phyloP scores from a whole-genome alignment of 495 filamentous ascomycete genomes.

The Talaromyces nanjingensis region DNA sequence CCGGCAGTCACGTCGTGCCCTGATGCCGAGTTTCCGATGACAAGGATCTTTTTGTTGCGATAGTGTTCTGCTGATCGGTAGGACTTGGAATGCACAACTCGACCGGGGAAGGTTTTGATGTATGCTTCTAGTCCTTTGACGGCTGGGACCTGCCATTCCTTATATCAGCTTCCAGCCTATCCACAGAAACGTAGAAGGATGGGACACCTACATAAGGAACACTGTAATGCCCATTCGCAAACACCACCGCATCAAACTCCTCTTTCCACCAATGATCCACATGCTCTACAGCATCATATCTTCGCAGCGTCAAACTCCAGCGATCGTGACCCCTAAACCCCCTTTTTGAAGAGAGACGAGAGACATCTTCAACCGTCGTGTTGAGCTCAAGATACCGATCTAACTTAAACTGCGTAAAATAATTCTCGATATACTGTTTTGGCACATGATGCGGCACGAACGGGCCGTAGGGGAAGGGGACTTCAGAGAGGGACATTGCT shows the following conservation, averaged over 20 bases:
- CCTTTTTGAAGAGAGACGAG: slow-evolving; percentile 14
- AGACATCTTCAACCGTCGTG: slow-evolving; percentile 43
- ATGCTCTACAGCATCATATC: slow-evolving; percentile 27
- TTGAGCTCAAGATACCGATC: slow-evolving; percentile 33
- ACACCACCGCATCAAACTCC: slow-evolving; percentile 39
- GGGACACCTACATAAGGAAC: slow-evolving; percentile 34
- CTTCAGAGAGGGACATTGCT: slow-evolving; percentile 44
- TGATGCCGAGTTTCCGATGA: slow-evolving; percentile 46
- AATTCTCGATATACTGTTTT: slow-evolving; percentile 40
- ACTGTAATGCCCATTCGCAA: slow-evolving; percentile 46
- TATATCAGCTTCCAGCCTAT: too few species aligned
- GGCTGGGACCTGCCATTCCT: slow-evolving; percentile 36
- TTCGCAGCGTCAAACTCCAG: slow-evolving; percentile 40
- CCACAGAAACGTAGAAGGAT: background rate
- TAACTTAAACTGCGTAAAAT: slow-evolving; percentile 34
- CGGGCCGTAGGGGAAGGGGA: slow-evolving; percentile 41
- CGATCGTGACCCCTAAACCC: slow-evolving; percentile 12
- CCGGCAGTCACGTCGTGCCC: slow-evolving; percentile 39
- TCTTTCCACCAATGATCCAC: slow-evolving; percentile 45
- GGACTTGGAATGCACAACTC: slow-evolving; percentile 38
- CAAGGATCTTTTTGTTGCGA: slow-evolving; percentile 26
- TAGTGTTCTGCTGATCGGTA: slow-evolving; percentile 32
- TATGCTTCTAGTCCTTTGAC: slow-evolving; percentile 36
- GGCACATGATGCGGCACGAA: slow-evolving; percentile 43
- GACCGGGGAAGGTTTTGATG: slow-evolving; percentile 26